Evolutionary conservation across 805 yeast genomes (phyloP).

Genomic region (Kazachstania viticola): DNA sequence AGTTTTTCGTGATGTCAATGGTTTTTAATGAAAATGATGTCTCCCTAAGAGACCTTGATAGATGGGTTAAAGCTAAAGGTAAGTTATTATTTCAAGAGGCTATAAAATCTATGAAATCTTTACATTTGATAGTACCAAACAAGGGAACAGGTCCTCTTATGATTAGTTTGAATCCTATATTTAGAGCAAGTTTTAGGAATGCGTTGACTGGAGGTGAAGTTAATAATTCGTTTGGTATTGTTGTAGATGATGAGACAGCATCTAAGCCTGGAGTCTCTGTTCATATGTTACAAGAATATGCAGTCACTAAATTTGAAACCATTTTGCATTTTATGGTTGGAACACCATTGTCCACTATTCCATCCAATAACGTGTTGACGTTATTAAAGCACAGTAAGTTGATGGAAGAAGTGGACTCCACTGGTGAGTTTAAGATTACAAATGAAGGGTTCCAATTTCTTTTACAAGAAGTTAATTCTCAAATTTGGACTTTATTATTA

Average conservation of each 20-base stretch:
- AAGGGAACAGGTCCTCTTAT: constrained; percentile 17
- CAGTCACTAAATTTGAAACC: constrained; percentile 85
- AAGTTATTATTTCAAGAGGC: constrained; percentile 55
- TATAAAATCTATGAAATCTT: constrained; percentile 56
- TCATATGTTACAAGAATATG: constrained; percentile 63
- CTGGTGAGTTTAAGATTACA: constrained; percentile 54
- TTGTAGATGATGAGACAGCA: constrained; percentile 40
- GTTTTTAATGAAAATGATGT: constrained; percentile 70
- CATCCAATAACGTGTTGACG: constrained; percentile 72
- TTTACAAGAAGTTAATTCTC: constrained; percentile 85
- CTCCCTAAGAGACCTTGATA: constrained; percentile 52
- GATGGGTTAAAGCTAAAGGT: constrained; percentile 60
- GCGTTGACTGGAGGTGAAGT: constrained; percentile 75
- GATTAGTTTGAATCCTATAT: constrained; percentile 53
- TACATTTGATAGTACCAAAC: constrained; percentile 51
- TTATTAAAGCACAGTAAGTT: constrained; percentile 70
- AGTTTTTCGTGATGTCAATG: constrained; percentile 78
- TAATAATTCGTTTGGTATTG: constrained; percentile 65
- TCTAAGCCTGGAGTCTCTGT: constrained; percentile 17
- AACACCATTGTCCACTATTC: constrained; percentile 56
- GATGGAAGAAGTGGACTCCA: constrained; percentile 52
- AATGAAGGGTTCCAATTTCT: constrained; percentile 89
- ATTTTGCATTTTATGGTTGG: constrained; percentile 97
- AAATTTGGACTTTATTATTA: constrained; percentile 82
- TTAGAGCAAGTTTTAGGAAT: constrained; percentile 61